Evolutionary conservation across 2,329 filamentous ascomycete species (phyloP).

Genomic region (Exophiala bonariae): DNA sequence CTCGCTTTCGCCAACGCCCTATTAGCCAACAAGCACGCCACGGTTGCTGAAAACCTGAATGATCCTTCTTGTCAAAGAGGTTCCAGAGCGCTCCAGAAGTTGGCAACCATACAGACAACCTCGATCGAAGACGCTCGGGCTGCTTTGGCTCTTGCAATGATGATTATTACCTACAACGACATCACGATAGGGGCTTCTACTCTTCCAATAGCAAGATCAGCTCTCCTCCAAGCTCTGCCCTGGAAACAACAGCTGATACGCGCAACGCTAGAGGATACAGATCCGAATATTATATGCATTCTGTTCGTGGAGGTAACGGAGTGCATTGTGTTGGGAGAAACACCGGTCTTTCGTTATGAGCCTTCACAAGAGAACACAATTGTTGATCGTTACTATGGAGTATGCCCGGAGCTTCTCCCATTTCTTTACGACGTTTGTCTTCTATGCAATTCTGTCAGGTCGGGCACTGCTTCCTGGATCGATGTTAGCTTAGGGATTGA

Average conservation of each 20-base stretch:
- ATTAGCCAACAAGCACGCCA: too few relatives aligned
- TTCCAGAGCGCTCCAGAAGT: background rate
- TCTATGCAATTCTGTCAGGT: background rate
- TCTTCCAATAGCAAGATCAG: too few relatives aligned
- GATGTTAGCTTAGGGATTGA: too few relatives aligned
- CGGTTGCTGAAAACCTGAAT: too few relatives aligned
- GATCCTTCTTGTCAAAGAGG: too few relatives aligned
- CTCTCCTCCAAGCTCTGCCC: background rate
- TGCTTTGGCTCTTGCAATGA: background rate
- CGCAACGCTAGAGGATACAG: background rate
- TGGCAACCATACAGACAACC: background rate
- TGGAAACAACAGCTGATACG: background rate
- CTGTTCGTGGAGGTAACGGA: background rate
- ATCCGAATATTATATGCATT: slow-evolving; percentile 1
- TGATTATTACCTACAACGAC: background rate
- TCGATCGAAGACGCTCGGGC: background rate
- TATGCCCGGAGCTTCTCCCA: background rate
- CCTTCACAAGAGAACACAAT: background rate
- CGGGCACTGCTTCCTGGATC: too few relatives aligned
- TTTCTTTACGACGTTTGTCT: background rate
- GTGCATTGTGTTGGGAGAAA: background rate
- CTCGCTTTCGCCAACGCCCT: too few relatives aligned
- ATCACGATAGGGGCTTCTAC: background rate
- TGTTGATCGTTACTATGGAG: background rate
- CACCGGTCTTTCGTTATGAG: background rate